Percentiles rank a stretch among this genome's conserved stretches.
Evolutionary conservation across 192 early-diverging fungal genomes (phyloP).

Genomic region (Glomus cerebriforme): DNA sequence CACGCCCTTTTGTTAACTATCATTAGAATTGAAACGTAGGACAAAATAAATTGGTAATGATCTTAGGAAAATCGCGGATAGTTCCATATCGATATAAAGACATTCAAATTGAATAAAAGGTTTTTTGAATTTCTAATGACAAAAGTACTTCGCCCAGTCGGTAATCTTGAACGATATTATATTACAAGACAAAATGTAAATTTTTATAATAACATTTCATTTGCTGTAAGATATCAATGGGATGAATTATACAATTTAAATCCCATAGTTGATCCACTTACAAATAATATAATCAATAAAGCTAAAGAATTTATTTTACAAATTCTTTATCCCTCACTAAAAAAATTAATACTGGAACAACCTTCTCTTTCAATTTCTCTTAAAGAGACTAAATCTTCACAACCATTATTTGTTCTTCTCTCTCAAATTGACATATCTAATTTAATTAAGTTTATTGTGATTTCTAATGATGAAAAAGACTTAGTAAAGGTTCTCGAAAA

Average conservation of each 20-base stretch:
- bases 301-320: background rate
- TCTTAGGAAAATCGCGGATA: no score
- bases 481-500: background rate
- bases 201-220: background rate
- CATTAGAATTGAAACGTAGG: no score
- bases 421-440: constrained; percentile 3
- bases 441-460: background rate
- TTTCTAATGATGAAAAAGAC: background rate
- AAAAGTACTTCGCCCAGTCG: background rate
- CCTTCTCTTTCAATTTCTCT: background rate
- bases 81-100: no score
- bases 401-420: background rate
- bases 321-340: background rate
- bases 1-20: background rate
- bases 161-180: constrained; percentile 11
- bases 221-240: background rate
- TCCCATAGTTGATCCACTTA: background rate
- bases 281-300: background rate
- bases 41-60: no score
- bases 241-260: constrained; percentile 2
- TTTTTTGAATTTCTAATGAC: no score
- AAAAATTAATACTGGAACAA: background rate
- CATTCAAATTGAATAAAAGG: no score
- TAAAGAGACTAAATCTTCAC: background rate
- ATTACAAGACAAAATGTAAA: background rate